phyloP scores from a whole-genome alignment of 768 basidiomycete species.

The Termitomyces sp. region DNA sequence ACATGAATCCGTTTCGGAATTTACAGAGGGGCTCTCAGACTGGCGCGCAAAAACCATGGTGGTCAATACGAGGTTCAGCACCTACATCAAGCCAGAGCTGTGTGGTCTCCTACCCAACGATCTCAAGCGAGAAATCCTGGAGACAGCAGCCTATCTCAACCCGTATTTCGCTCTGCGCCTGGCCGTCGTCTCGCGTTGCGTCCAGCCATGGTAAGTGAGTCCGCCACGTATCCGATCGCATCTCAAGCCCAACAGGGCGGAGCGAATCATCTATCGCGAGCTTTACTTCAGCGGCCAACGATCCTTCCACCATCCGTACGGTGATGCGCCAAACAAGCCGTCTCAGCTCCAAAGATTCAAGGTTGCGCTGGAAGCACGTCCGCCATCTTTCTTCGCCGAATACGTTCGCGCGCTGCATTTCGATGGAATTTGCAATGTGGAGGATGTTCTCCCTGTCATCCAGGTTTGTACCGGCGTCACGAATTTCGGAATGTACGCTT shows the following conservation, averaged over 20 bases:
- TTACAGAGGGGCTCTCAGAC: neutral
- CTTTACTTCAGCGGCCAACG: constrained; percentile 12
- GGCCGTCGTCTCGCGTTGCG: constrained; percentile 12
- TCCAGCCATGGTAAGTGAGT: constrained; percentile 11
- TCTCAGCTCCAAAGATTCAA: constrained; percentile 4
- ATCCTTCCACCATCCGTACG: neutral
- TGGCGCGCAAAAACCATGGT: neutral
- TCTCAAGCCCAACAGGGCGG: constrained; percentile 9
- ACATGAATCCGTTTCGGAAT: neutral
- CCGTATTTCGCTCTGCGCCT: constrained; percentile 8
- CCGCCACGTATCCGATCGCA: too few species aligned
- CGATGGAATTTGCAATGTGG: neutral
- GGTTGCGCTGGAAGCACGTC: constrained; percentile 5
- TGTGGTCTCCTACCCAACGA: constrained; percentile 10
- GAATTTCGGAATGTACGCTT: constrained; percentile 13
- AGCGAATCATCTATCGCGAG: constrained; percentile 15
- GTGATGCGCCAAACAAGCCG: neutral
- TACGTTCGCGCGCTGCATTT: constrained; percentile 9
- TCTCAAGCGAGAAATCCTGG: constrained; percentile 16
- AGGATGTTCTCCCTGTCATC: constrained; percentile 3
- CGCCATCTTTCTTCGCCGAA: constrained; percentile 9
- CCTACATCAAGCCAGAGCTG: constrained; percentile 7
- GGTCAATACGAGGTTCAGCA: constrained; percentile 10
- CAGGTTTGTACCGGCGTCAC: constrained; percentile 10
- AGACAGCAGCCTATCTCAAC: constrained; percentile 9